phyloP scores from a whole-genome alignment of 371 early-diverging fungal genomes.

The Haplosporangium sp. region DNA sequence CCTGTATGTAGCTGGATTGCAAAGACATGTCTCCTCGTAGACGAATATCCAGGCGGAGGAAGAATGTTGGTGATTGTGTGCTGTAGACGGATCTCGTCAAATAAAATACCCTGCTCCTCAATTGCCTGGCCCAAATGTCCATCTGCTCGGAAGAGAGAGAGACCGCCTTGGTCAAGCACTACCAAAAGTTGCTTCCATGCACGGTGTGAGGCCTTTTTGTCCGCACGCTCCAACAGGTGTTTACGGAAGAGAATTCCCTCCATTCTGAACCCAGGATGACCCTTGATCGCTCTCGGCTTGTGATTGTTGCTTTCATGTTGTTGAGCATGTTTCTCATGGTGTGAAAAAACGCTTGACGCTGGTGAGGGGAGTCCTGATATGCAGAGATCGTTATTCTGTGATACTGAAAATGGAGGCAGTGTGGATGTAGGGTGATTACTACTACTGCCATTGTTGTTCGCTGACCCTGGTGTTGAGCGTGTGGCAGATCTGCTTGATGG shows the following conservation, averaged over 20 bases:
- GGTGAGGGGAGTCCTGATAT: conserved; percentile 9
- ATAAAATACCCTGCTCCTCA: conserved; percentile 25
- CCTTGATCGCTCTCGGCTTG: conserved; percentile 11
- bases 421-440: not conserved
- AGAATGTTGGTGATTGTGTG: conserved; percentile 81
- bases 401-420: not conserved
- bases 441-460: not conserved
- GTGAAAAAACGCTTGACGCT: conserved; percentile 9
- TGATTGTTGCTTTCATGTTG: not conserved
- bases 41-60: conserved; percentile 85
- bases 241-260: conserved; percentile 88
- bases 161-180: conserved; percentile 76
- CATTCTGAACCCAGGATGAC: conserved; percentile 63
- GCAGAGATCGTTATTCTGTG: conserved; percentile 1
- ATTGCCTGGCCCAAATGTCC: conserved; percentile 23
- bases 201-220: conserved; percentile 82
- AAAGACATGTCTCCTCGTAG: conserved; percentile 80
- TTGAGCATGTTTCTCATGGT: conserved; percentile 15
- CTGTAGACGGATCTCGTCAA: conserved; percentile 70
- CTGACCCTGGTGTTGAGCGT: not conserved
- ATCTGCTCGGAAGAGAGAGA: conserved; percentile 82
- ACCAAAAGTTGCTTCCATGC: conserved; percentile 86
- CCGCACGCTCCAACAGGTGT: conserved; percentile 80
- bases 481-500: not conserved
- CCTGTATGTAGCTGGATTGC: conserved; percentile 83